Base-by-base conservation (phyloP, 2,329 filamentous ascomycete species). In the Teratosphaeria nubilosa region DNA sequence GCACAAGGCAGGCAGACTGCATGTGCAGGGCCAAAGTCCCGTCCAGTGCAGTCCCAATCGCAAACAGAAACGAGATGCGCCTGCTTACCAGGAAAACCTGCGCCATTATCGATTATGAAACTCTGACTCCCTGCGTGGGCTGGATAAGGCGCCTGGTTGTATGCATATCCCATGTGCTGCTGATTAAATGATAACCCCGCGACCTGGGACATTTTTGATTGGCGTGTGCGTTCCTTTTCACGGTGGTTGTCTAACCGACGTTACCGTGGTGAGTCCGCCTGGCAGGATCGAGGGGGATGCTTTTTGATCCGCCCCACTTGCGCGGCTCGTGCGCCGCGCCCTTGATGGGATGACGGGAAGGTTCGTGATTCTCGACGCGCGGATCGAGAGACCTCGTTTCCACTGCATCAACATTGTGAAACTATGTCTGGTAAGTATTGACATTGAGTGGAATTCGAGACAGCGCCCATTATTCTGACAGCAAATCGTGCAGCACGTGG, bases 401-500 rank as follows among this genome's bases (percentile, higher is more conserved):
- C n/a, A n/a, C n/a, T n/a, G n/a, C n/a, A n/a, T n/a, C 27, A 14
- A 16, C 34, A 41, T n/a, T 5, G 11, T 2, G 13, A 5, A 16
- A 41, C 5, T 11, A 41, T 41, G 34, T 41, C 34, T 41, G 34
- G 34, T 41, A n/a, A 14, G 34, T 16, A 14, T 41, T 3, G 5
- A 16, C 14, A 2, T 34, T 34, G 10, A 14, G 14, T 14, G 13
- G 37, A 45, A 22, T 20, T 24, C n/a, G 41, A 22, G 20, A 20
- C 9, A 48, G n/a, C 9, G 4, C 7, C 7, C 20, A n/a, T 7
- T 20, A n/a, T 7, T 20, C 16, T 22, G 20, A 48, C 41, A 30
- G 22, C 22, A n/a, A 20, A 53, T n/a, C 37, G 10, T 31, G 20
- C 31, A 53, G 56, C 30, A 16, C 51, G 60, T 54, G 64, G 61